Percentiles rank a stretch among this genome's conserved stretches.
These are phyloP conservation scores for Xylaria sp. DNA, from an alignment of 2,329 filamentous ascomycete species.

Conservation along the genomic window DNA sequence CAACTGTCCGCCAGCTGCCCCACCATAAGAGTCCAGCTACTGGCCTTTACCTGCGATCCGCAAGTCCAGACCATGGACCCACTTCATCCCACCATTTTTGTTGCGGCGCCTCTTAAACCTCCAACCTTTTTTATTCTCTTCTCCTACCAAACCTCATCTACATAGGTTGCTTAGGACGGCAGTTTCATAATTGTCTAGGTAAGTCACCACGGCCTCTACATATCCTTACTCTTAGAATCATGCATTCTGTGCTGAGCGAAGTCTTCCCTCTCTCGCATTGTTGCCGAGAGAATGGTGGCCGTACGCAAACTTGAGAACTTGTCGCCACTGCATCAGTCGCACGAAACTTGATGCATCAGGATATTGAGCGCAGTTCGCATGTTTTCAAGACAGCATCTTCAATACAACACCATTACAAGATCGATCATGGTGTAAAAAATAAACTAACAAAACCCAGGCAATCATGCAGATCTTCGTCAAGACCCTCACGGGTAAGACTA, in stretches of 20 bases:
- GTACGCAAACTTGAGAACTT: background rate
- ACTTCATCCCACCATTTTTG: conserved; percentile 31
- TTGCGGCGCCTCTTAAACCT: conserved; percentile 27
- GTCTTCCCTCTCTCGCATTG: background rate
- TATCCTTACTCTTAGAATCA: background rate
- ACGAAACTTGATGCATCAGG: background rate
- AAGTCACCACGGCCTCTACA: conserved; percentile 45
- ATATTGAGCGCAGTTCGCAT: background rate
- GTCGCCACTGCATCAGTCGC: background rate
- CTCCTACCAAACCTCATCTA: conserved; percentile 53
- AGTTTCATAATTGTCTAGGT: conserved; percentile 67
- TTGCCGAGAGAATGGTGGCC: background rate
- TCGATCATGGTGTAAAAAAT: background rate
- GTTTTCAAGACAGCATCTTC: background rate
- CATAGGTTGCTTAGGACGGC: conserved; percentile 67
- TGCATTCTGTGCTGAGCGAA: background rate
- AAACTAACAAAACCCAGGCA: conserved; percentile 55
- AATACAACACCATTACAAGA: background rate
- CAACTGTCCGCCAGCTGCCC: conserved; percentile 16
- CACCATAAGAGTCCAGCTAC: background rate
- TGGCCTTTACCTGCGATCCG: background rate
- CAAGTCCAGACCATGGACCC: conserved; percentile 4
- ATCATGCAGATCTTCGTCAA: conserved; percentile 80
- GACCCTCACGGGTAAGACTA: conserved; percentile 98
- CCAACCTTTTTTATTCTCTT: conserved; percentile 37